Conservation (phyloP, 1,284 basidiomycete genomes). For the Cryptococcus sp. region DNA sequence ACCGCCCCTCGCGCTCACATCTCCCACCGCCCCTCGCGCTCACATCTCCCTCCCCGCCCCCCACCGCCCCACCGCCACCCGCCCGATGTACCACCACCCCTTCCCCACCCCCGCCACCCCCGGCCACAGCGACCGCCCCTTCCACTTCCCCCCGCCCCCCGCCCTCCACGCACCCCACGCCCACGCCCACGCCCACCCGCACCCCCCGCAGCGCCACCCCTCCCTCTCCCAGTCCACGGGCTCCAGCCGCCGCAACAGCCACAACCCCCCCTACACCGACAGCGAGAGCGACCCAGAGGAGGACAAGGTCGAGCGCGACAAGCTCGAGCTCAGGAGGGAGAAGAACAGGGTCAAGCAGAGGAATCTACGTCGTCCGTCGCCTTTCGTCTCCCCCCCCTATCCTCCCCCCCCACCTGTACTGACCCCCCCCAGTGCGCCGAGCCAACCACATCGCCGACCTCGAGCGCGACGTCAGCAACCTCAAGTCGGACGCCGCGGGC, state of each 20-base stretch:
- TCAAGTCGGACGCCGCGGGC: slow-evolving; percentile 20
- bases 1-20: too few species aligned
- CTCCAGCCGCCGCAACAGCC: slow-evolving; percentile 2
- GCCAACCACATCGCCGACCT: slow-evolving; percentile 42
- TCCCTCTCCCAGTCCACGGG: slow-evolving; percentile 1
- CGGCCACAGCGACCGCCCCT: not conserved
- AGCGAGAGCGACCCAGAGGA: slow-evolving; percentile 12
- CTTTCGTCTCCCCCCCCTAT: too few species aligned
- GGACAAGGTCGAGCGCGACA: slow-evolving; percentile 16
- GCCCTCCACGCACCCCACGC: not conserved
- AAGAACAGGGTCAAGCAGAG: slow-evolving; percentile 42
- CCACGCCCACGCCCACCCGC: not conserved
- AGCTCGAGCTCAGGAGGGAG: slow-evolving; percentile 32
- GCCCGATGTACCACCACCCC: slow-evolving; percentile 4
- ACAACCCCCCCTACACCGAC: slow-evolving; percentile 13
- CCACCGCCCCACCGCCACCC: too few species aligned
- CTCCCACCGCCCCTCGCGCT: too few species aligned
- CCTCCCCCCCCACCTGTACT: not conserved
- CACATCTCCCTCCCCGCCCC: too few species aligned
- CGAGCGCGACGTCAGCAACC: slow-evolving; percentile 23
- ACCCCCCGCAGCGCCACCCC: not conserved
- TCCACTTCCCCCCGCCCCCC: not conserved
- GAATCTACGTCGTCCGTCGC: slow-evolving; percentile 32
- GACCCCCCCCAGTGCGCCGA: slow-evolving; percentile 27
- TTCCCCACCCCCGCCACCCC: slow-evolving; percentile 2